Evolutionary conservation across 148 eudicot species (phyloP).

Genomic region (Suaeda aralocaspica): DNA sequence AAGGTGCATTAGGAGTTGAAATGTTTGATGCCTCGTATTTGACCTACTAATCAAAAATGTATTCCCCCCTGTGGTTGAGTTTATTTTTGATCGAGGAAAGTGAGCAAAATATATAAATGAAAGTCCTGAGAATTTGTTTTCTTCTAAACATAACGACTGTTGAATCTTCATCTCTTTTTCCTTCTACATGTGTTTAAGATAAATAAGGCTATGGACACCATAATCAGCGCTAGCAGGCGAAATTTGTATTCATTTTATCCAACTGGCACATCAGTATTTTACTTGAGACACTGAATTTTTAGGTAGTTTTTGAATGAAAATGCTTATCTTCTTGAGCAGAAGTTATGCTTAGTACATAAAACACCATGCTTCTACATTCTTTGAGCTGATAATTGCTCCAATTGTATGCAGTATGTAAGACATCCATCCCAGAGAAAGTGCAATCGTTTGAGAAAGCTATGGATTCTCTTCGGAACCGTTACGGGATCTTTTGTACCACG

Average conservation of each 20-base stretch:
- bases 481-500: slow-evolving; percentile 36
- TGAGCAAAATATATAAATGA: no score
- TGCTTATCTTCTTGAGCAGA: background rate
- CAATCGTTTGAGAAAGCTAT: slow-evolving; percentile 59
- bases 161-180: background rate
- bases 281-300: background rate
- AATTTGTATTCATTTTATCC: background rate
- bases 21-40: background rate
- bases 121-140: no score
- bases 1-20: no score
- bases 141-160: no score
- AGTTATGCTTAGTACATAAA: background rate
- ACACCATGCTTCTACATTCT: background rate
- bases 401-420: slow-evolving; percentile 55
- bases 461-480: slow-evolving; percentile 57
- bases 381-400: background rate
- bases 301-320: no score
- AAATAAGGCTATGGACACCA: background rate
- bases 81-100: no score
- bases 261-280: background rate
- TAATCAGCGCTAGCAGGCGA: background rate
- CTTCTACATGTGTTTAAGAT: slow-evolving; percentile 1
- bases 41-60: no score
- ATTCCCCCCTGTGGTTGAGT: no score
- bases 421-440: slow-evolving; percentile 62